These are phyloP conservation scores for Cladosporium sp. DNA, from an alignment of 2,329 filamentous ascomycete genomes.

Conservation along the genomic window DNA sequence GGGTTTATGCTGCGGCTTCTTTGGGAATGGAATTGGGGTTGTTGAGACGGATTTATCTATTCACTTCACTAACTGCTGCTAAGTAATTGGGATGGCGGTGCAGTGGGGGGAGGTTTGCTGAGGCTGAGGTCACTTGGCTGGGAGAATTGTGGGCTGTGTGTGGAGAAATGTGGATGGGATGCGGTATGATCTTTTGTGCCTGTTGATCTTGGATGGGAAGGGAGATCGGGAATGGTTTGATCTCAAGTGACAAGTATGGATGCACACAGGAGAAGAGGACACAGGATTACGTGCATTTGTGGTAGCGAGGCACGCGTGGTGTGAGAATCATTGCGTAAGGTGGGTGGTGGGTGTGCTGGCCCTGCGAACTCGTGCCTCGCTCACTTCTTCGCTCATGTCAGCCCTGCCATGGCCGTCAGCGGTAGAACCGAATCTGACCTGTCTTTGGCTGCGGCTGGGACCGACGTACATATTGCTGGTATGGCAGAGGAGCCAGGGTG, in stretches of 20 bases:
- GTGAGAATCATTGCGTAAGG: conserved; percentile 1
- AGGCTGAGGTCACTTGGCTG: conserved; percentile 8
- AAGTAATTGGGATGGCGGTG: conserved; percentile 5
- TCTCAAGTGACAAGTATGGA: not conserved
- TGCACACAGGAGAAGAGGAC: not conserved
- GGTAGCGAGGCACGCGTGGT: not conserved
- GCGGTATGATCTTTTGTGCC: not conserved
- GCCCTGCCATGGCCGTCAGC: conserved; percentile 7
- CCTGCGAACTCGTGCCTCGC: not conserved
- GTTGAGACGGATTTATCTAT: too few species aligned
- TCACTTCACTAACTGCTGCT: too few species aligned
- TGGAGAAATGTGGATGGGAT: not conserved
- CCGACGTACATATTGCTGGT: conserved; percentile 5
- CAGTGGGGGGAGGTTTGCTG: not conserved
- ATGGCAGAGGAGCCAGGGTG: not conserved
- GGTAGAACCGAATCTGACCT: conserved; percentile 8
- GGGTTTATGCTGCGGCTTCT: not conserved
- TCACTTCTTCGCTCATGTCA: too few species aligned
- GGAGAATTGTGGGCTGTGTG: conserved; percentile 9
- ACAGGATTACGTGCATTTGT: not conserved
- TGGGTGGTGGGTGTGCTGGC: not conserved
- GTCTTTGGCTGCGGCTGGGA: not conserved
- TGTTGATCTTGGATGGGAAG: not conserved
- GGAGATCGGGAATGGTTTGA: not conserved
- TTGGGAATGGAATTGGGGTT: not conserved